Evolutionary conservation across 805 yeast species (phyloP), one percentile per base, ranked within the genome.

Genomic region (Teunomyces gatunensis): DNA sequence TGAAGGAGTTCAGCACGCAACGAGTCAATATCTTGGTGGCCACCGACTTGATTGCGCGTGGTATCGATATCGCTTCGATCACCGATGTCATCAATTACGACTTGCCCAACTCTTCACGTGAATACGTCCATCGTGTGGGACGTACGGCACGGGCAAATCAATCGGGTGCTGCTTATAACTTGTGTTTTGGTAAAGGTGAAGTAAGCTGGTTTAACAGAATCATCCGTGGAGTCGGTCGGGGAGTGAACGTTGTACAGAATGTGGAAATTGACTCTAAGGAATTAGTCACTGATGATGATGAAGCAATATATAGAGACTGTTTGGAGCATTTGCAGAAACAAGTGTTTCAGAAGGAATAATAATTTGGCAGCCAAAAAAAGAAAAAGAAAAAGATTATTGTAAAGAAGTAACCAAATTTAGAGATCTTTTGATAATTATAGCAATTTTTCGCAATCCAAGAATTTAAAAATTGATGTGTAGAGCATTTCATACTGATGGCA

Each of bases 1-100:
- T 94, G 46, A 74, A 78, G 35, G 74, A 75, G 5, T 91, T 94
- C 59, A 72, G 79, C 11, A 57, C 62, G 2, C 83, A 82, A 13
- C 72, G 77, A 1, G 68, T 81, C 42, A 69, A 75, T 37, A 60
- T 89, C 32, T 72, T 80, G 63, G 84, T 79, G 50, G 90, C 89
- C 21, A 94, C 99, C 0, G 99, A 94, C 68, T 74, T 94, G 56
- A 86, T 94, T 64, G 87, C 97, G n/a, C 83, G 99, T 68, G 99
- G 99, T 71, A 79, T 94, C 43, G 96, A 92, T 67, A 77, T 94
- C 39, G 68, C 77, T 12, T 75, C 81, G 3, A 80, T 94, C 42
- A 75, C 80, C 39, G 79, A 81, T 52, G 97, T 94, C 10, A 71
- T 94, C 44, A 94, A 94, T 67, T 94, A 94, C 65, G 98, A 94